Evolutionary conservation across 179 eudicot genomes (phyloP).

Genomic region (Vitellaria paradoxa): DNA sequence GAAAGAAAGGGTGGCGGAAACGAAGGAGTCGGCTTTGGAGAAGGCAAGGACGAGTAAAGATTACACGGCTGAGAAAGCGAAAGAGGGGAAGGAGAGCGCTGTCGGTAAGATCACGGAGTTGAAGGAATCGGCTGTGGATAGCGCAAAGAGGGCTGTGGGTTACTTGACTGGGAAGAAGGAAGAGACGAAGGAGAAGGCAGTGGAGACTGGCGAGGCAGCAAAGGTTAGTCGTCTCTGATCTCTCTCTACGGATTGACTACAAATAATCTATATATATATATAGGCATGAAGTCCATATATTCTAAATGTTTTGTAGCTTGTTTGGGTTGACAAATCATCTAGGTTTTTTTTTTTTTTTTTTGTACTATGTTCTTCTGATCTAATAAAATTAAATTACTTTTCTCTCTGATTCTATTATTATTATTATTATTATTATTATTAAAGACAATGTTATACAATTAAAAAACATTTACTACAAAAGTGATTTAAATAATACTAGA

Average conservation of each 20-base stretch:
- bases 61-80: conserved; percentile 28
- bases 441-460: not conserved
- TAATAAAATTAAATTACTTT: too few relatives aligned
- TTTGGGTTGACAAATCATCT: not conserved
- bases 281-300: too few relatives aligned
- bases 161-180: conserved; percentile 66
- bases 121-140: conserved; percentile 66
- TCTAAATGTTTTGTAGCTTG: not conserved
- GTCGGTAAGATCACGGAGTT: conserved; percentile 55
- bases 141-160: conserved; percentile 63
- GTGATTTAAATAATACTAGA: too few relatives aligned
- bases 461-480: too few relatives aligned
- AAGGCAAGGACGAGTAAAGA: conserved; percentile 28
- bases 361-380: too few relatives aligned
- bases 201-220: conserved; percentile 41
- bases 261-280: too few relatives aligned
- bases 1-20: conserved; percentile 26
- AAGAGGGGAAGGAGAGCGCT: conserved; percentile 51
- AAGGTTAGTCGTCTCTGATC: conserved; percentile 42
- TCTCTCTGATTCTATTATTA: too few relatives aligned
- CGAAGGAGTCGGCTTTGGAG: conserved; percentile 20
- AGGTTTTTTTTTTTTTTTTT: too few relatives aligned
- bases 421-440: too few relatives aligned
- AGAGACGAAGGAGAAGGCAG: conserved; percentile 43
- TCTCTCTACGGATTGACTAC: too few relatives aligned